Base-by-base conservation (phyloP, 768 basidiomycete genomes). In the Termitomyces sp. region DNA sequence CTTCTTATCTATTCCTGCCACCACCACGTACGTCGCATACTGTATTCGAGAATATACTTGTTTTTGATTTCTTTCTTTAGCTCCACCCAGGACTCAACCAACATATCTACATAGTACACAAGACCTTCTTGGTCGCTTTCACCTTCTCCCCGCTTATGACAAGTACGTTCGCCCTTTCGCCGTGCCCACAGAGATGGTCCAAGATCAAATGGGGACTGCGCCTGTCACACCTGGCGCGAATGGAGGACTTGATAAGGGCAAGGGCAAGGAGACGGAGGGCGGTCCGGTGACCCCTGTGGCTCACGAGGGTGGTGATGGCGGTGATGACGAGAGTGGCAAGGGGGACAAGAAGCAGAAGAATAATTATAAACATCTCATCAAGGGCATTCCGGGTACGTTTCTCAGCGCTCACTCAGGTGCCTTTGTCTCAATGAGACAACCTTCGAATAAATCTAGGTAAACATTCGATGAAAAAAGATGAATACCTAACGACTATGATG, bases 381-480 rank as follows among this genome's bases (percentile, higher is more conserved):
- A 85, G 74, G 83, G 80, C 56, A 75, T 87, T 45, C 88, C 88
- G 59, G 89, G 85, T 86, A 68, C 63, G 83, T 75, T 35, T 51
- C 52, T 47, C 47, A 39, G 28, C 46, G 45, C 45, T 21, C 40
- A 11, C 14, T 39, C 49, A 57, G 42, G 43, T 28, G 23, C 17
- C 50, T 49, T 58, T 51, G 48, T 55, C 51, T 60, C 32, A 60
- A 30, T 52, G 19, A n/a, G 48, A 56, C 54, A 54, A 47, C 49
- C 41, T 55, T 55, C 12, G 34, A 34, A 34, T 34, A 19, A 42
- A 53, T 28, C 61, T 30, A 86, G 86, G 89, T 57, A 91, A 90
- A 68, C 89, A 91, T 61, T 87, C 88, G 28, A 76, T 81, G 77
- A 89, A 88, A 74, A 91, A 86, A 68, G 89, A 91, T 63, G 83